These are phyloP conservation scores for Quercus lobata DNA, from an alignment of 331 rosid species.

Conservation along the genomic window DNA sequence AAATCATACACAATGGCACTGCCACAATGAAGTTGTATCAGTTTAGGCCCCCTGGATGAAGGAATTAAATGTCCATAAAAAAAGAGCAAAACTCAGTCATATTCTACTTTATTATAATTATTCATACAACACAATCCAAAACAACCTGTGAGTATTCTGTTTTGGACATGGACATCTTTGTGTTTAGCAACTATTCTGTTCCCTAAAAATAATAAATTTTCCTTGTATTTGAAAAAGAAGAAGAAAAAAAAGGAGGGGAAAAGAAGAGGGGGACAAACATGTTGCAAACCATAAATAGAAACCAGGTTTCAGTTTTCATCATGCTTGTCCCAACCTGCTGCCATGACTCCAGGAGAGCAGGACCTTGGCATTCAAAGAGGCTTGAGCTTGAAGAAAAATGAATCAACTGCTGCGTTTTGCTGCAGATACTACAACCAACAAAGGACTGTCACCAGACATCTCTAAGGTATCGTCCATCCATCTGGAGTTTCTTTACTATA, in stretches of 20 bases:
- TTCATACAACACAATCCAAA: conserved; percentile 10
- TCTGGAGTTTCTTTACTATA: conserved; percentile 70
- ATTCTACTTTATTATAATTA: conserved; percentile 4
- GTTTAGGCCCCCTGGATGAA: too few species aligned
- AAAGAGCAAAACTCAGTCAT: not conserved
- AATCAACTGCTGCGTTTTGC: not conserved
- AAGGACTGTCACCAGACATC: conserved; percentile 71
- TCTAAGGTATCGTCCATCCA: conserved; percentile 78
- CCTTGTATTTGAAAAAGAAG: not conserved
- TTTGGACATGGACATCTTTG: conserved; percentile 3
- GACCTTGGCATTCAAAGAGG: conserved; percentile 1
- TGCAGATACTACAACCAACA: conserved; percentile 1
- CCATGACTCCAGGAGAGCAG: conserved; percentile 7
- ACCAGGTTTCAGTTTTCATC: conserved; percentile 16
- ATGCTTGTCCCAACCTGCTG: conserved; percentile 7
- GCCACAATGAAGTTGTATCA: not conserved
- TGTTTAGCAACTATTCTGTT: conserved; percentile 14
- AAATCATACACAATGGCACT: not conserved
- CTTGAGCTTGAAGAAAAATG: conserved; percentile 13
- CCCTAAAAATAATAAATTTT: conserved; percentile 19
- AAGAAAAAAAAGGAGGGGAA: too few species aligned
- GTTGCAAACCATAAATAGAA: conserved; percentile 10
- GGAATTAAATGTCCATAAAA: too few species aligned
- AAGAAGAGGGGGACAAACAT: not conserved
- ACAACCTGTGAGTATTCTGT: not conserved